A percentile compares a stretch with the other conserved stretches of the same genome.
phyloP scores from a whole-genome alignment of 2,329 filamentous ascomycete genomes.

The Aspergillus intermedius region DNA sequence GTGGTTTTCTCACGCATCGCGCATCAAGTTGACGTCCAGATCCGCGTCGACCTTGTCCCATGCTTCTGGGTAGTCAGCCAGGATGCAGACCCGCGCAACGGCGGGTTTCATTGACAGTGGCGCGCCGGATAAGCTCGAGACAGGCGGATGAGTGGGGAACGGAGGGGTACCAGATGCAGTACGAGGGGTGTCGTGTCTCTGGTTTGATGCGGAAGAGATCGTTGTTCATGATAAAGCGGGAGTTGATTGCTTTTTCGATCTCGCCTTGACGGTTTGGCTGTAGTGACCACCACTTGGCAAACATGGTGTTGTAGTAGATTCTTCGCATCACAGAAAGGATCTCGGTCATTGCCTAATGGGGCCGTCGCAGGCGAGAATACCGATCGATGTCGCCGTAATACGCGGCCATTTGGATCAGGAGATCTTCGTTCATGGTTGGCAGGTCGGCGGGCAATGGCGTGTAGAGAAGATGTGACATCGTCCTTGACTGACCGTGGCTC shows the following conservation, averaged over 20 bases:
- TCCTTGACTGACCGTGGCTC: not conserved
- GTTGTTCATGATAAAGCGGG: not conserved
- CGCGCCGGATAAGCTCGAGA: not conserved
- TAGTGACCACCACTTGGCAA: constrained; percentile 15
- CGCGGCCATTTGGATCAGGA: constrained; percentile 4
- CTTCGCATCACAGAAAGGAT: constrained; percentile 12
- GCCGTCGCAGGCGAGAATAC: not conserved
- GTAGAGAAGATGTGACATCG: not conserved
- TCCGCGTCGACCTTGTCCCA: not conserved
- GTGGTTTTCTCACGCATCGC: not conserved
- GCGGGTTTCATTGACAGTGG: not conserved
- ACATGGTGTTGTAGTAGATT: constrained; percentile 16
- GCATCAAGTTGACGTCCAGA: not conserved
- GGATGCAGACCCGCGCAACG: not conserved
- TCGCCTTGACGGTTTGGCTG: constrained; percentile 5
- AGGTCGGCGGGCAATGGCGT: constrained; percentile 4
- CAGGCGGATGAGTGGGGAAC: not conserved
- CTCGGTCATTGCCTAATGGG: not conserved
- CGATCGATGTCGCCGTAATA: constrained; percentile 4
- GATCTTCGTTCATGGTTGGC: constrained; percentile 4
- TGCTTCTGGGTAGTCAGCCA: not conserved
- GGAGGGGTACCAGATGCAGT: not conserved
- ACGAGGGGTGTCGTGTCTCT: not conserved
- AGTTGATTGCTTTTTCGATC: not conserved
- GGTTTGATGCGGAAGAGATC: not conserved